Evolutionary conservation across 768 basidiomycete species (phyloP).

Genomic region (Lactifluus subvellereus): DNA sequence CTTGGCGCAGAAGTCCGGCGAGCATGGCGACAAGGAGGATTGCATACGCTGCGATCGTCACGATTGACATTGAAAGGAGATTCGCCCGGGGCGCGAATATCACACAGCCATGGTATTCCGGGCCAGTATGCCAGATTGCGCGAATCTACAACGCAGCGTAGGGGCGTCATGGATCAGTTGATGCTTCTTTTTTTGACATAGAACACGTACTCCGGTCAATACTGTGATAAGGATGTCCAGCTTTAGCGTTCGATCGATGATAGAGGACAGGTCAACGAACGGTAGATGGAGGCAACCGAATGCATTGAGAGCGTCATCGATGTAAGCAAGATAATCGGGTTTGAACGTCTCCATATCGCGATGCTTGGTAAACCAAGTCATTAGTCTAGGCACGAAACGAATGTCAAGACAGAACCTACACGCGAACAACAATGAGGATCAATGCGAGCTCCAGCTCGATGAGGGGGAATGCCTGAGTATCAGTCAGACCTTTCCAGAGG

Average conservation of each 20-base stretch:
- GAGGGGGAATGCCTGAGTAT: not conserved
- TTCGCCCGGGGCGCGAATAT: not conserved
- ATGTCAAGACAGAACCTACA: not conserved
- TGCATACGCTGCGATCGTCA: conserved; percentile 4
- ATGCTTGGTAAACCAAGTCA: not conserved
- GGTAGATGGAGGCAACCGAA: not conserved
- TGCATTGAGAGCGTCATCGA: not conserved
- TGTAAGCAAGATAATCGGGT: not conserved
- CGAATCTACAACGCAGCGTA: not conserved
- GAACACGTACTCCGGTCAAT: not conserved
- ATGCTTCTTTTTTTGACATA: not conserved
- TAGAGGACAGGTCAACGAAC: not conserved
- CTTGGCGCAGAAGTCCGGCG: not conserved
- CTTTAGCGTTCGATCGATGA: not conserved
- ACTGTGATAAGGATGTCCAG: not conserved
- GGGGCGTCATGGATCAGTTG: not conserved
- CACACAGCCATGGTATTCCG: conserved; percentile 1
- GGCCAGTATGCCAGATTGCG: not conserved
- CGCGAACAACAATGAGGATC: conserved; percentile 6
- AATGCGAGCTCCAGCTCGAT: not conserved
- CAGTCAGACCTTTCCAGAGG: not conserved
- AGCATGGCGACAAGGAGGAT: conserved; percentile 8
- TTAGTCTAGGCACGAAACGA: too few relatives aligned
- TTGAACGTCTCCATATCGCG: conserved; percentile 1
- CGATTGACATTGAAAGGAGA: conserved; percentile 6